Conservation (phyloP, 306 rosid genomes). For the Datisca glomerata region DNA sequence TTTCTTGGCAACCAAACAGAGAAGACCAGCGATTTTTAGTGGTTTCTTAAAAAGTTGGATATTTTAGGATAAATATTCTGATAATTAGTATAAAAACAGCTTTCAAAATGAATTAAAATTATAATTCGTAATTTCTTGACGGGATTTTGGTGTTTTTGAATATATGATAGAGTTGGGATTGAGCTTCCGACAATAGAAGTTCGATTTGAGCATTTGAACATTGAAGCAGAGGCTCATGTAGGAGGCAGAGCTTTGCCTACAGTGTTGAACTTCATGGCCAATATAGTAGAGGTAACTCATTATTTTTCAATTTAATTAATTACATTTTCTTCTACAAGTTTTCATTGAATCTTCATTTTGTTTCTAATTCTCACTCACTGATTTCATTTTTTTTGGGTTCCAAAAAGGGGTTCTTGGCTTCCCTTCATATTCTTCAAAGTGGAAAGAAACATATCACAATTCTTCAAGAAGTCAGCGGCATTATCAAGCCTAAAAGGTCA, state of each 20-base stretch:
- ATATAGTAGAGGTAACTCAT: slow-evolving; percentile 9
- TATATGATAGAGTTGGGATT: slow-evolving; percentile 37
- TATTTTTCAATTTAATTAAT: neutral
- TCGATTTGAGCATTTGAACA: slow-evolving; percentile 33
- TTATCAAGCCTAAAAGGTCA: slow-evolving; percentile 34
- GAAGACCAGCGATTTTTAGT: too few species aligned
- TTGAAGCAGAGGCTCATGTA: slow-evolving; percentile 36
- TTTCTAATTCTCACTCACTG: neutral
- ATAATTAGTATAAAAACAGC: too few species aligned
- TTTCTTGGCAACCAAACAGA: too few species aligned
- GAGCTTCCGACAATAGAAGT: slow-evolving; percentile 36
- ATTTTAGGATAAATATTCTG: too few species aligned
- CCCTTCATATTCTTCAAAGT: slow-evolving; percentile 18
- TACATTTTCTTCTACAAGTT: neutral
- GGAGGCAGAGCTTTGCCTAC: slow-evolving; percentile 30
- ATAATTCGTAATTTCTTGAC: too few species aligned
- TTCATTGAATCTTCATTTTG: neutral
- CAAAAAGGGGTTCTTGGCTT: slow-evolving; percentile 20
- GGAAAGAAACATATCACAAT: slow-evolving; percentile 19
- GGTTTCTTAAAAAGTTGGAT: too few species aligned
- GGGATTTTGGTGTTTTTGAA: neutral
- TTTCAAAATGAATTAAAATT: too few species aligned
- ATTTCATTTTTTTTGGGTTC: slow-evolving; percentile 4
- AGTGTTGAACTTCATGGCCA: slow-evolving; percentile 11
- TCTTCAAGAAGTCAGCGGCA: slow-evolving; percentile 25